Conservation (phyloP, 2,329 filamentous ascomycete genomes). For the Diplodia mutila region DNA sequence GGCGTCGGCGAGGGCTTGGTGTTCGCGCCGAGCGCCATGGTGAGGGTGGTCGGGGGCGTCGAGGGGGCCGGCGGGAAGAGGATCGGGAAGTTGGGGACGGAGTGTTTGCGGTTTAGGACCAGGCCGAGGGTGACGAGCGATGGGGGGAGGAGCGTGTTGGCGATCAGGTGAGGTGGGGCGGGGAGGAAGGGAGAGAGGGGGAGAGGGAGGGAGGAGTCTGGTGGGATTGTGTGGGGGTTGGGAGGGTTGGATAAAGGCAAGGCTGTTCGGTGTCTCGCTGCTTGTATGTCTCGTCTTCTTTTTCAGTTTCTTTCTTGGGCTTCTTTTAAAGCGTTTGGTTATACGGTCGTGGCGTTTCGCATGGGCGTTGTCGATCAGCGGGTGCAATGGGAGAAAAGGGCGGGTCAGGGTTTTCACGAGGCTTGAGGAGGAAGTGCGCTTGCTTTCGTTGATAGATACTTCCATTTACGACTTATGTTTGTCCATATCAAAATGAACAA, state of each 20-base stretch:
- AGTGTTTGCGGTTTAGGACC: conserved; percentile 23
- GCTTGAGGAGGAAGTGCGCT: too few species aligned
- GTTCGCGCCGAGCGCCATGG: conserved; percentile 15
- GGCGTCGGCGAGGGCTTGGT: conserved; percentile 19
- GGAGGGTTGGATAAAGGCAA: background rate
- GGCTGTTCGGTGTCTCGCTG: background rate
- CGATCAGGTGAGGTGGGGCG: background rate
- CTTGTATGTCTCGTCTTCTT: background rate
- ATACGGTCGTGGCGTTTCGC: background rate
- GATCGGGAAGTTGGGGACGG: conserved; percentile 17
- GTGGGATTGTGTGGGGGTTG: background rate
- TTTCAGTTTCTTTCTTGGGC: background rate
- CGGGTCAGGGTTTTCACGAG: too few species aligned
- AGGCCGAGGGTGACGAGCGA: conserved; percentile 23
- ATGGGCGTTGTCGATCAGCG: background rate
- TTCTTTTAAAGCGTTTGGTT: background rate
- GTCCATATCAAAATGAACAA: too few species aligned
- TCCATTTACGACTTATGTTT: too few species aligned
- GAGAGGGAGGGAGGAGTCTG: background rate
- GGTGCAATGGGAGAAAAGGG: too few species aligned
- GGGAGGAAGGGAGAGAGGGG: background rate
- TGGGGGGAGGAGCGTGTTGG: conserved; percentile 24
- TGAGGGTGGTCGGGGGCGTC: background rate
- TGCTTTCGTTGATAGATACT: too few species aligned
- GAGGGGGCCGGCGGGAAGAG: background rate